Evolutionary conservation across 768 basidiomycete species (phyloP), one percentile per base, ranked within the genome.

Genomic region (Boletellus sp.): DNA sequence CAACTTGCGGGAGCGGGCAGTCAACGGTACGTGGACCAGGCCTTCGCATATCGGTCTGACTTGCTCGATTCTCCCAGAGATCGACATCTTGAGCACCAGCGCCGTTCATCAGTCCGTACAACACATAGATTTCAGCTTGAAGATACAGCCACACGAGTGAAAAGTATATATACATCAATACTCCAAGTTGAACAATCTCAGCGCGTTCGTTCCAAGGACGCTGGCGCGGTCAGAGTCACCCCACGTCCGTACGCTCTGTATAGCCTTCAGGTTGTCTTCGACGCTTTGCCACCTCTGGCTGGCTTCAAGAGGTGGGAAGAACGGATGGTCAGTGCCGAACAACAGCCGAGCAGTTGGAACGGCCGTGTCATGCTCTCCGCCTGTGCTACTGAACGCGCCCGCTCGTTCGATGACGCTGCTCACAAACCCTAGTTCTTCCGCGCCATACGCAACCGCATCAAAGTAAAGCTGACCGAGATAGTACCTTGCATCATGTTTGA

Each of bases 111-210:
- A 97, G 68, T 90, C 89, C 2, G 91, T 90, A 22, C 90, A 83
- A 57, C 94, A 96, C 63, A 85, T 98, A 54, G 96, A 98, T 67
- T 99, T 94, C 68, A 96, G 93, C 61, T 76, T 99, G 61, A 98
- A 98, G 79, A 86, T 98, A 53, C 93, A 94, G 70, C 78, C 78
- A 57, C 78, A 80, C 10, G 75, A 75, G 56, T 64, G 62, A 63
- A 48, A 37, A 42, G 22, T 37, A 50, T 46, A 53, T 7, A 31
- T 63, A 57, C 17, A 49, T 65, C 55, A 64, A 35, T 38, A 48
- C 19, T 57, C 48, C 48, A 87, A 60, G 55, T 77, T 74, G 63
- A 94, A 92, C 52, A 94, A 66, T 52, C 72, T 70, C 24, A 91
- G 57, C 6, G 91, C 92, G 59, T 93, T 94, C 33, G 70, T 70